Evolutionary conservation across 2,329 filamentous ascomycete species (phyloP).

Genomic region (Aspergillus brasiliensis): DNA sequence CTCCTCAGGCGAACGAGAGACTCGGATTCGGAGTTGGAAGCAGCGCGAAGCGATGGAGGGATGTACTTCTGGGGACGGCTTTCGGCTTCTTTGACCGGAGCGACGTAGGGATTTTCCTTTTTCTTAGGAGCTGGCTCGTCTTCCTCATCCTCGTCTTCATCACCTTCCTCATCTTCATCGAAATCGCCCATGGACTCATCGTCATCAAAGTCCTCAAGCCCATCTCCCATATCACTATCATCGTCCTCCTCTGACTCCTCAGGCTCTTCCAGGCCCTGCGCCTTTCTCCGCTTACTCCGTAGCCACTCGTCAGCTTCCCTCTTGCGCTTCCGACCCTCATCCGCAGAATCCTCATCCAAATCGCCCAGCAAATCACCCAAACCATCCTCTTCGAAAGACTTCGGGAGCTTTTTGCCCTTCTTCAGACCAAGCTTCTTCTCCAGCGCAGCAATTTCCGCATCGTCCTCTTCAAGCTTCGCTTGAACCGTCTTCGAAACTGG

Average conservation of each 20-base stretch:
- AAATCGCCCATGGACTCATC: slow-evolving; percentile 20
- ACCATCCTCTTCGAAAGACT: slow-evolving; percentile 78
- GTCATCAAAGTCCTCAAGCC: slow-evolving; percentile 36
- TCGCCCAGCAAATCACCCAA: slow-evolving; percentile 76
- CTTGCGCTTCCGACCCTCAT: slow-evolving; percentile 57
- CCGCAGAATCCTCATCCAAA: slow-evolving; percentile 57
- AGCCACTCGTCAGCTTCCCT: slow-evolving; percentile 67
- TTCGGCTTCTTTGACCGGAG: slow-evolving; percentile 59
- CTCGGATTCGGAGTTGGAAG: slow-evolving; percentile 66
- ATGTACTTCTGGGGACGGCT: slow-evolving; percentile 71
- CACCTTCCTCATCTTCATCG: slow-evolving; percentile 30
- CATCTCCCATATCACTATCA: slow-evolving; percentile 25
- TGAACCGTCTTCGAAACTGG: slow-evolving; percentile 50
- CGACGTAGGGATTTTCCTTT: slow-evolving; percentile 85
- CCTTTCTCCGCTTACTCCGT: slow-evolving; percentile 59
- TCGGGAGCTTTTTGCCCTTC: slow-evolving; percentile 71
- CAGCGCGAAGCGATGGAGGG: slow-evolving; percentile 77
- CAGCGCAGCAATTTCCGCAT: slow-evolving; percentile 82
- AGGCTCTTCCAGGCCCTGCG: slow-evolving; percentile 33
- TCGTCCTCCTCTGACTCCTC: slow-evolving; percentile 23
- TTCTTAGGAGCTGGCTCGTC: slow-evolving; percentile 48
- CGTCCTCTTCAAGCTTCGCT: slow-evolving; percentile 73
- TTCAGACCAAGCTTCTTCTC: slow-evolving; percentile 87
- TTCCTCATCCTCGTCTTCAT: slow-evolving; percentile 36
- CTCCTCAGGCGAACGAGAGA: slow-evolving; percentile 69